A percentile compares a stretch with the other conserved stretches of the same genome.
Conservation (phyloP, 306 rosid species). For the Medicago arabica region DNA sequence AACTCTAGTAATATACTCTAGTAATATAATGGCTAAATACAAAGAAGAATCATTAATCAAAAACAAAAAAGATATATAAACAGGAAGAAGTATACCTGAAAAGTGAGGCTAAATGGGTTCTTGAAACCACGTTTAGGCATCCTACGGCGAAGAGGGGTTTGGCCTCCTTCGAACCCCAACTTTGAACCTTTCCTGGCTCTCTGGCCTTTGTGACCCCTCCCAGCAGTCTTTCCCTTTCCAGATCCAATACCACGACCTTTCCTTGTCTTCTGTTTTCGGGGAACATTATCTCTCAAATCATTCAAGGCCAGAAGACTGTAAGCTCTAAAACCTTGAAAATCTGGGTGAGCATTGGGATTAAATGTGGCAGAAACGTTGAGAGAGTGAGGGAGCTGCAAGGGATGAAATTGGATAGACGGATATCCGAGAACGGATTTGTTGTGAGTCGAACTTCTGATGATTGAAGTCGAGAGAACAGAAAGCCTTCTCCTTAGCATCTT, state of each 20-base stretch:
- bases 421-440: slow-evolving; percentile 30
- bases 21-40: slow-evolving; percentile 20
- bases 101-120: slow-evolving; percentile 88
- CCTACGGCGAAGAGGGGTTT: slow-evolving; percentile 92
- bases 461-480: slow-evolving; percentile 45
- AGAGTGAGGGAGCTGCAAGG: slow-evolving; percentile 35
- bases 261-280: slow-evolving; percentile 87
- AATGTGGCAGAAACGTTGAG: slow-evolving; percentile 18
- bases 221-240: slow-evolving; percentile 98
- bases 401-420: slow-evolving; percentile 37
- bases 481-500: slow-evolving; percentile 57
- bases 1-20: slow-evolving; percentile 14
- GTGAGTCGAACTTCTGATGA: slow-evolving; percentile 41
- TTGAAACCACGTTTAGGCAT: slow-evolving; percentile 91
- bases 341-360: slow-evolving; percentile 7
- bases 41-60: slow-evolving; percentile 23
- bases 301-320: slow-evolving; percentile 90
- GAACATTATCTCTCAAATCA: slow-evolving; percentile 83
- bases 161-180: slow-evolving; percentile 96
- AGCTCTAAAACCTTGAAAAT: slow-evolving; percentile 60
- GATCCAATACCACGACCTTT: slow-evolving; percentile 99
- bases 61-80: slow-evolving; percentile 10
- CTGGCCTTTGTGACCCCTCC: slow-evolving; percentile 98
- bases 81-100: slow-evolving; percentile 62
- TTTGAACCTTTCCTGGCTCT: slow-evolving; percentile 81